A percentile compares a stretch with the other conserved stretches of the same genome.
phyloP scores from a whole-genome alignment of 306 rosid species.

The Vicia villosa region DNA sequence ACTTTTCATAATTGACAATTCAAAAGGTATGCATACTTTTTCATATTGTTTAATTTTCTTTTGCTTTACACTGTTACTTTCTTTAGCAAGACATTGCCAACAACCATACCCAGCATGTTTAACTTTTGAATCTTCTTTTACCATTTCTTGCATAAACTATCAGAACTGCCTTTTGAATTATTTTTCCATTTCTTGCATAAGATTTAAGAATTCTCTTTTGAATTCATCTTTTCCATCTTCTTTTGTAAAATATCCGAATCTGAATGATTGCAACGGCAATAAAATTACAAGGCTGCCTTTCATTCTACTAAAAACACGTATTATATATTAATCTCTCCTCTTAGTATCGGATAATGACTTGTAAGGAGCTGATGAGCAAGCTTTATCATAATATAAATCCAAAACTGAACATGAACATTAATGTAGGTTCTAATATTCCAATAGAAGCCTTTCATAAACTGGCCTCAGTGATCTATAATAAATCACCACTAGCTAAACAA shows the following conservation, averaged over 20 bases:
- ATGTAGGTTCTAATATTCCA: background rate
- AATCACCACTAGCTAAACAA: background rate
- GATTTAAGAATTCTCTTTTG: conserved; percentile 35
- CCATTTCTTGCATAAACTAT: conserved; percentile 34
- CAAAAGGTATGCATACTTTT: conserved; percentile 39
- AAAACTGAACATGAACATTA: no score
- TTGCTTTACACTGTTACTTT: conserved; percentile 18
- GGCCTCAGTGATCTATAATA: no score
- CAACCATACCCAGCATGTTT: conserved; percentile 44
- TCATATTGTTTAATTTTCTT: background rate
- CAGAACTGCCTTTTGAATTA: conserved; percentile 34
- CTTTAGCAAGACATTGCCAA: conserved; percentile 44
- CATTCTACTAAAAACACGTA: no score
- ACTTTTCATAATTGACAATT: conserved; percentile 32
- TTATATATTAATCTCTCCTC: no score
- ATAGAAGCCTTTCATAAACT: background rate
- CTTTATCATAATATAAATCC: background rate
- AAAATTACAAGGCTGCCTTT: no score
- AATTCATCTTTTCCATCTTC: conserved; percentile 31
- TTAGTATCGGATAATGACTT: no score
- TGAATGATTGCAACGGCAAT: conserved; percentile 4
- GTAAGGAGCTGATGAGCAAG: background rate
- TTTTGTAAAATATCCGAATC: background rate
- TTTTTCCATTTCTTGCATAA: conserved; percentile 32
- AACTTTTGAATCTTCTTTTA: conserved; percentile 38